Evolutionary conservation across 257 asterid species (phyloP).

Genomic region (Solanum lycopersicoides): DNA sequence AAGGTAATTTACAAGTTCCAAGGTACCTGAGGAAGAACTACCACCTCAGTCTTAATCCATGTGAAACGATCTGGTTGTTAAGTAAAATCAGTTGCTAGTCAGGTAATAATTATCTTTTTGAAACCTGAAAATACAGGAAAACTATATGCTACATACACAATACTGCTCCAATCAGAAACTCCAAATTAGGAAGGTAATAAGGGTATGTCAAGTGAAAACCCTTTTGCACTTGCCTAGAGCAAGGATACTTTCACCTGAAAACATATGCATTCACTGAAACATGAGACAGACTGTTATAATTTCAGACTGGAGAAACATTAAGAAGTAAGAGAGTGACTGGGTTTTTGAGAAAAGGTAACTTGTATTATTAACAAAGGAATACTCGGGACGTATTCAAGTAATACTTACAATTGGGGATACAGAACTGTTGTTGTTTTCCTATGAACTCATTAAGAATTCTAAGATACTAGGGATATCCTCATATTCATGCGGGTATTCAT

Average conservation of each 20-base stretch:
- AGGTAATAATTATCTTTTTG: not conserved
- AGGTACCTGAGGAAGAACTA: not conserved
- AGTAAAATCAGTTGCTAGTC: not conserved
- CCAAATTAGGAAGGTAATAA: not conserved
- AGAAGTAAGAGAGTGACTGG: not conserved
- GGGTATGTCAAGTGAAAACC: not conserved
- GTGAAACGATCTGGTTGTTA: not conserved
- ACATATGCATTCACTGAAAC: not conserved
- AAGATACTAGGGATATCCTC: too few species aligned
- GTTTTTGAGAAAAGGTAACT: too few species aligned
- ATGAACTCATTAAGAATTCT: too few species aligned
- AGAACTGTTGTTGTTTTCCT: too few species aligned
- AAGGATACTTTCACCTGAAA: not conserved
- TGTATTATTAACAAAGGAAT: too few species aligned
- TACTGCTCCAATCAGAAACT: not conserved
- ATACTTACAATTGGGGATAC: too few species aligned
- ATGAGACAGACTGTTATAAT: not conserved
- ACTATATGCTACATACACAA: not conserved
- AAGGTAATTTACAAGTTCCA: not conserved
- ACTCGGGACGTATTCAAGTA: too few species aligned
- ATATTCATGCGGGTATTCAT: too few species aligned
- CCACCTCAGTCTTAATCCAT: not conserved
- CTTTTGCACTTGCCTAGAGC: not conserved
- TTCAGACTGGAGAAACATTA: not conserved
- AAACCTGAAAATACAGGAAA: not conserved